Percentiles rank a stretch among this genome's conserved stretches.
Conservation (phyloP, 1,139 yeast genomes). For the Diutina scorzettiae region DNA sequence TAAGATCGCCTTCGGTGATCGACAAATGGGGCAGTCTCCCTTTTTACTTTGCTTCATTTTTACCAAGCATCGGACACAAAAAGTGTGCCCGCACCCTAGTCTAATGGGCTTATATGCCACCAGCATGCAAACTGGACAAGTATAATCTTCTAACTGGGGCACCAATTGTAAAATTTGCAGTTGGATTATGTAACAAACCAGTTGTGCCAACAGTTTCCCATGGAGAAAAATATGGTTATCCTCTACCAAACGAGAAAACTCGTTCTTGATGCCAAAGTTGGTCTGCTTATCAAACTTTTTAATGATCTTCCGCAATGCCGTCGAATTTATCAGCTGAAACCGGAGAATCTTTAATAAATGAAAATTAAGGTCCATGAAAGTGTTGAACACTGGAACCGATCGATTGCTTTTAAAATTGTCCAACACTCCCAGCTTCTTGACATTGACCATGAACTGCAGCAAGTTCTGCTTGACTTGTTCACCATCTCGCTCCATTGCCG, state of each 20-base stretch:
- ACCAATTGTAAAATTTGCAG: constrained; percentile 40
- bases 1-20: constrained; percentile 38
- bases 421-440: constrained; percentile 29
- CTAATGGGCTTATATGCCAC: constrained; percentile 63
- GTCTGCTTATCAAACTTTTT: constrained; percentile 72
- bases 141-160: constrained; percentile 66
- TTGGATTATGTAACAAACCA: constrained; percentile 45
- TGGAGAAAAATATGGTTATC: constrained; percentile 33
- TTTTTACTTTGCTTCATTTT: constrained; percentile 48
- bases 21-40: constrained; percentile 57
- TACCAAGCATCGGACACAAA: constrained; percentile 62
- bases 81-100: constrained; percentile 50
- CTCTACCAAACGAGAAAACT: constrained; percentile 35
- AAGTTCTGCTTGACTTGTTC: constrained; percentile 30
- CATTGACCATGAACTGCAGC: constrained; percentile 29
- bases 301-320: constrained; percentile 55
- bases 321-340: constrained; percentile 50
- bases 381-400: constrained; percentile 33
- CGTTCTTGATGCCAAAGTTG: constrained; percentile 34
- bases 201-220: constrained; percentile 41
- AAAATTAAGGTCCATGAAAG: constrained; percentile 41
- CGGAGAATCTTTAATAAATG: constrained; percentile 45
- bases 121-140: constrained; percentile 61
- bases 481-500: constrained; percentile 28
- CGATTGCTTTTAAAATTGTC: constrained; percentile 36